phyloP scores from a whole-genome alignment of 2,329 filamentous ascomycete species.

The Tolypocladium tundrense region DNA sequence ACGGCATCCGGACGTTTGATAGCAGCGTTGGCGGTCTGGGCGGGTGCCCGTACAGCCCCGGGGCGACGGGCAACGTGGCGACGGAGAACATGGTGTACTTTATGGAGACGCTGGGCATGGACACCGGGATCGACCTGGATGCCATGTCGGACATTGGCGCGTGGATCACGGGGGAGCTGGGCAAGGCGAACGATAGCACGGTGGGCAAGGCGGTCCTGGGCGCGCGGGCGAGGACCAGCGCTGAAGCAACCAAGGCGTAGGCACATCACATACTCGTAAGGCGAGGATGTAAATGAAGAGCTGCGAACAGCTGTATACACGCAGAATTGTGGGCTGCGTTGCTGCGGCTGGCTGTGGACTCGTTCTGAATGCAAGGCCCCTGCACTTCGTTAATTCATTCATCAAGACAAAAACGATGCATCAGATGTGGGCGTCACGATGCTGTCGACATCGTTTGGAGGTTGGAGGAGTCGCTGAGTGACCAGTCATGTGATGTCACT shows the following conservation, averaged over 20 bases:
- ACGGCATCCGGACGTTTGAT: slow-evolving; percentile 72
- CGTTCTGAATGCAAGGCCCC: no score
- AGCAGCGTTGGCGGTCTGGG: slow-evolving; percentile 70
- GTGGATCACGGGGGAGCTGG: slow-evolving; percentile 60
- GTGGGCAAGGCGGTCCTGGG: slow-evolving; percentile 57
- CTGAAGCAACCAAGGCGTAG: neutral
- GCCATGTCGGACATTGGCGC: slow-evolving; percentile 57
- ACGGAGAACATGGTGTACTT: slow-evolving; percentile 80
- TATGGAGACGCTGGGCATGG: slow-evolving; percentile 61
- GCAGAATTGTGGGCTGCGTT: neutral
- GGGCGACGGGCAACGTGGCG: slow-evolving; percentile 76
- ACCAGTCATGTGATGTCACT: slow-evolving; percentile 1
- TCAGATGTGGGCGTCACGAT: neutral
- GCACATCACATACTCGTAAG: no score
- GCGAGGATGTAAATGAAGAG: neutral
- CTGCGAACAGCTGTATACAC: neutral
- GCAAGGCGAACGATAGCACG: slow-evolving; percentile 51
- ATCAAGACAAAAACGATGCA: neutral
- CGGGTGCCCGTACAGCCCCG: slow-evolving; percentile 76
- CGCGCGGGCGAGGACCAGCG: slow-evolving; percentile 23
- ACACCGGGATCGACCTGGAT: slow-evolving; percentile 62
- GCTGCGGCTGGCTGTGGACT: no score
- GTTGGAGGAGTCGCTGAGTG: neutral
- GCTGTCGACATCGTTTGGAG: neutral
- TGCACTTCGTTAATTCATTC: no score